Evolutionary conservation across 768 basidiomycete species (phyloP).

Genomic region (Favolaschia claudopus): DNA sequence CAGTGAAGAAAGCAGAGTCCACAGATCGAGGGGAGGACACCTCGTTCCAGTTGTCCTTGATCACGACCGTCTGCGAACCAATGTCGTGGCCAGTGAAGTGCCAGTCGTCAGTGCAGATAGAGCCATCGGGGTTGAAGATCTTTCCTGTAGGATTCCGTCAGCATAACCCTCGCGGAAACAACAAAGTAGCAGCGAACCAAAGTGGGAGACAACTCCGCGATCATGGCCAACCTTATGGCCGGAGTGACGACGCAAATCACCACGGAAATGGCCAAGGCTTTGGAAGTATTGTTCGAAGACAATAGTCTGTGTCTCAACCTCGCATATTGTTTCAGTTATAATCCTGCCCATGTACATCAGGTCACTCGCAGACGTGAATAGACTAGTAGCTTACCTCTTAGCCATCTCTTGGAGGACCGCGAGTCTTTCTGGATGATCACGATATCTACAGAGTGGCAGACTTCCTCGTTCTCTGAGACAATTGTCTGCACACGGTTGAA

Average conservation of each 20-base stretch:
- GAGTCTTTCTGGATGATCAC: constrained; percentile 53
- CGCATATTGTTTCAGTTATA: constrained; percentile 55
- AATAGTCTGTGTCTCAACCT: constrained; percentile 57
- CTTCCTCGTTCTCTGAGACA: constrained; percentile 43
- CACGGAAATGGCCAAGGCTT: constrained; percentile 48
- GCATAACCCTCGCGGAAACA: not conserved
- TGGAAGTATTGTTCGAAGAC: constrained; percentile 52
- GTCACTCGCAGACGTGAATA: not conserved
- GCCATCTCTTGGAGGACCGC: constrained; percentile 55
- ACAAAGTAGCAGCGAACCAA: constrained; percentile 17
- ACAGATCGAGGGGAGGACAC: constrained; percentile 36
- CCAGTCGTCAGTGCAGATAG: constrained; percentile 46
- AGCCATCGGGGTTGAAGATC: constrained; percentile 45
- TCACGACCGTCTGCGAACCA: constrained; percentile 46
- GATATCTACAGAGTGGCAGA: constrained; percentile 46
- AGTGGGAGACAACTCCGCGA: constrained; percentile 43
- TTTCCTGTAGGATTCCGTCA: not conserved
- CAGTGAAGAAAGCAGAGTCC: constrained; percentile 41
- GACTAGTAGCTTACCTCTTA: constrained; percentile 42
- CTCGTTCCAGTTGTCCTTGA: constrained; percentile 50
- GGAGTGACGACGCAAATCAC: constrained; percentile 49
- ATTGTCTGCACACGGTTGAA: constrained; percentile 42
- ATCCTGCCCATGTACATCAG: constrained; percentile 38
- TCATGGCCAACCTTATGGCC: constrained; percentile 50
- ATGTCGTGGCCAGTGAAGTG: constrained; percentile 49